Evolutionary conservation across 1,284 basidiomycete genomes (phyloP).

Genomic region (Marasmius sp.): DNA sequence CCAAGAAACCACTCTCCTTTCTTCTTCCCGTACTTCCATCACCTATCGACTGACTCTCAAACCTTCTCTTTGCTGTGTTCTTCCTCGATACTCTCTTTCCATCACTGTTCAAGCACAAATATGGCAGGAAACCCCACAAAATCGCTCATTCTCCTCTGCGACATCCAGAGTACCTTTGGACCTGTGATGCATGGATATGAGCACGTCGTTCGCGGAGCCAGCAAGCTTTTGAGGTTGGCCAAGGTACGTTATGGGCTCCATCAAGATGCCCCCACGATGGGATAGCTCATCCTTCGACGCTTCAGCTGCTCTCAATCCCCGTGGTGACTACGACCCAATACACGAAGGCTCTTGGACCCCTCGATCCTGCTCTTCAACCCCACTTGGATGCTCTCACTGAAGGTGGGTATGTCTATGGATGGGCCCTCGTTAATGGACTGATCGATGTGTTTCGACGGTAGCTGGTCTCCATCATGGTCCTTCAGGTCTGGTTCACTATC

Average conservation of each 20-base stretch:
- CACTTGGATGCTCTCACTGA: neutral
- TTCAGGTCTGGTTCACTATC: slow-evolving; percentile 26
- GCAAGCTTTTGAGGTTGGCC: slow-evolving; percentile 78
- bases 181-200: slow-evolving; percentile 67
- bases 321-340: slow-evolving; percentile 86
- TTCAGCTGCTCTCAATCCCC: slow-evolving; percentile 63
- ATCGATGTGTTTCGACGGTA: neutral
- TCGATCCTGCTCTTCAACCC: slow-evolving; percentile 41
- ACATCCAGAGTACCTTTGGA: slow-evolving; percentile 22
- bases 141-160: neutral
- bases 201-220: slow-evolving; percentile 63
- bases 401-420: neutral
- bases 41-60: too few species aligned
- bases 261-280: neutral
- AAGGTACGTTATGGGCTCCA: slow-evolving; percentile 42
- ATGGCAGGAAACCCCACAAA: neutral
- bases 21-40: too few species aligned
- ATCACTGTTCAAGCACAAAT: neutral
- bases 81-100: too few species aligned
- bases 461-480: neutral
- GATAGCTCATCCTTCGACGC: neutral
- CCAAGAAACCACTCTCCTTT: too few species aligned
- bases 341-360: slow-evolving; percentile 73
- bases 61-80: too few species aligned
- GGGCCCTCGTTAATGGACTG: neutral